Conservation (phyloP, 2,329 filamentous ascomycete species). For the Ilyonectria robusta region DNA sequence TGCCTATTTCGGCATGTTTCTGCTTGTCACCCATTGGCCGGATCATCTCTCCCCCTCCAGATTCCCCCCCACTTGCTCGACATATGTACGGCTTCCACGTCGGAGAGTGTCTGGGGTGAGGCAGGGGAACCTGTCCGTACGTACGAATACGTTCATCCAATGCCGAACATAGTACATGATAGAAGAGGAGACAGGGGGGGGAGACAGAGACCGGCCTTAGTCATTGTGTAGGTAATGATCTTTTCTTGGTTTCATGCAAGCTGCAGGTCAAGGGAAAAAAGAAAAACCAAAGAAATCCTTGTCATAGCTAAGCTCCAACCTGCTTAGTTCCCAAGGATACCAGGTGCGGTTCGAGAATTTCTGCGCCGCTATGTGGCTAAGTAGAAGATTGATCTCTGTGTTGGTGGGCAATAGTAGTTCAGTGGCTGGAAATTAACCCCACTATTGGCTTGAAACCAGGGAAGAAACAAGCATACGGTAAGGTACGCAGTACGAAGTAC, state of each 20-base stretch:
- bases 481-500: too few relatives aligned
- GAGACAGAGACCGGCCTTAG: neutral
- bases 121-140: constrained; percentile 20
- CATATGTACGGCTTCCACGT: constrained; percentile 12
- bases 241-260: constrained; percentile 23
- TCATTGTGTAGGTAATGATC: neutral
- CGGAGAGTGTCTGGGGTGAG: constrained; percentile 9
- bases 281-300: constrained; percentile 17
- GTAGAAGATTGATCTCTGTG: constrained; percentile 15
- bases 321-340: constrained; percentile 26
- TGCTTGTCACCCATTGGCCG: constrained; percentile 14
- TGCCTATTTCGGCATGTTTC: constrained; percentile 13
- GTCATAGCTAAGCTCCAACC: constrained; percentile 20
- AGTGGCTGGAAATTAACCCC: constrained; percentile 16
- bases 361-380: constrained; percentile 21
- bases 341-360: constrained; percentile 19
- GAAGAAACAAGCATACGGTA: neutral
- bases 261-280: constrained; percentile 4
- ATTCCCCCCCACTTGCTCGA: constrained; percentile 18
- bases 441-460: constrained; percentile 16
- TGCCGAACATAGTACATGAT: neutral
- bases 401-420: constrained; percentile 10
- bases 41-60: neutral
- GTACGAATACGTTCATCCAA: constrained; percentile 22
- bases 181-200: neutral